Percentiles rank a stretch among this genome's conserved stretches.
Conservation (phyloP, 331 rosid genomes). For the Malus hybrid region DNA sequence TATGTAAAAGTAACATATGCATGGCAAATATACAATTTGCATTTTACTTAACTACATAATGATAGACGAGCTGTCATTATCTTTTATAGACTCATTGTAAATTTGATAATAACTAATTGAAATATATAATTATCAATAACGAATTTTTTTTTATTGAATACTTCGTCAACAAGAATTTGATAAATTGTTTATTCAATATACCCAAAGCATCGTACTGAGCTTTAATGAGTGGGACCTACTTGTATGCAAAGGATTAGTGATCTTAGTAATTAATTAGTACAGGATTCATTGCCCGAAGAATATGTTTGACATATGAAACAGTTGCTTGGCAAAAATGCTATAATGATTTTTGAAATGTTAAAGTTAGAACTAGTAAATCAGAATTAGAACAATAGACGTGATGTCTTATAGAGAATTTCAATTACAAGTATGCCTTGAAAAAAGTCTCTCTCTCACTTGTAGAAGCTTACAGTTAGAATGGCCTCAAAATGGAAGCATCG, state of each 20-base stretch:
- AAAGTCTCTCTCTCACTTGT: background rate
- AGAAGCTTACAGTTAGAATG: background rate
- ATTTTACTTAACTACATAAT: background rate
- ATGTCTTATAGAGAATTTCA: too few species aligned
- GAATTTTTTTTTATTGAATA: background rate
- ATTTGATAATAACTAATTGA: background rate
- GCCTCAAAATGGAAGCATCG: background rate
- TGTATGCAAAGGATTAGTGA: background rate
- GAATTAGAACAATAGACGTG: background rate
- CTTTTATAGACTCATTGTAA: background rate
- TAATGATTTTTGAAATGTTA: background rate
- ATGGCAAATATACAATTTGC: background rate
- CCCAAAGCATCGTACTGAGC: background rate
- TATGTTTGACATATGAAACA: background rate
- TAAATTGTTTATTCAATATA: background rate
- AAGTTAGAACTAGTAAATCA: background rate
- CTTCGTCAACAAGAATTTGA: fast-evolving
- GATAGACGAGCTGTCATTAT: background rate
- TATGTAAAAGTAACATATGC: background rate
- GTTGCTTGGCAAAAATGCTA: background rate
- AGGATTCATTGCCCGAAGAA: background rate
- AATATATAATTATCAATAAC: too few species aligned
- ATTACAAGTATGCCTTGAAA: background rate
- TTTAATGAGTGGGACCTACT: background rate
- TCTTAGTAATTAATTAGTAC: background rate